Conservation (phyloP, 345 rosid species). For the Hypericum perforatum region DNA sequence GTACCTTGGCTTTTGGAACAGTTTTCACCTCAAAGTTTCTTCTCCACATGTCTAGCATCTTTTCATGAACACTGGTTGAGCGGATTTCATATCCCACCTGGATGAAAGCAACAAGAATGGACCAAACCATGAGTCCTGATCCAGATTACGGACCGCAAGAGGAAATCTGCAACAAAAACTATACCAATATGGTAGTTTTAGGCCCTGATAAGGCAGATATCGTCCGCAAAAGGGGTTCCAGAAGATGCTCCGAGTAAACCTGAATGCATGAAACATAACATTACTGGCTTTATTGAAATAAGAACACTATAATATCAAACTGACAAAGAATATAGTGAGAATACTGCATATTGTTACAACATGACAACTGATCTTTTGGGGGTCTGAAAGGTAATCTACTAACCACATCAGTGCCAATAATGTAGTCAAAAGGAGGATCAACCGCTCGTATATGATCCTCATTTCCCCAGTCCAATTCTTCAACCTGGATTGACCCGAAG, state of each 20-base stretch:
- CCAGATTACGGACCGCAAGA: neutral
- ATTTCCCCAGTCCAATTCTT: slow-evolving; percentile 86
- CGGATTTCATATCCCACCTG: slow-evolving; percentile 94
- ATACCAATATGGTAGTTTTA: slow-evolving; percentile 73
- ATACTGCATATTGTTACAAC: too few relatives aligned
- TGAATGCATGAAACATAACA: slow-evolving; percentile 14
- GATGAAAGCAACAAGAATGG: slow-evolving; percentile 7
- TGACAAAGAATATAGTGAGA: neutral
- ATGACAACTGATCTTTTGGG: neutral
- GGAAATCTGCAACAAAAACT: neutral
- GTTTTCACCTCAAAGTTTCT: slow-evolving; percentile 65
- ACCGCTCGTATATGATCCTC: slow-evolving; percentile 60
- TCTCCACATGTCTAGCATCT: slow-evolving; percentile 80
- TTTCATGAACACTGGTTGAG: slow-evolving; percentile 70
- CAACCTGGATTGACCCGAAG: slow-evolving; percentile 77
- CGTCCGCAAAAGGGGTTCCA: slow-evolving; percentile 70
- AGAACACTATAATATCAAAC: neutral
- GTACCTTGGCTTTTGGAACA: slow-evolving; percentile 64
- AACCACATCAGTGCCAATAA: slow-evolving; percentile 92
- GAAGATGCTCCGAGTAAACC: slow-evolving; percentile 92
- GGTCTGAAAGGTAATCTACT: slow-evolving; percentile 19
- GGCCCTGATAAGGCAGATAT: slow-evolving; percentile 65
- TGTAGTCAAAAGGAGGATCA: slow-evolving; percentile 77
- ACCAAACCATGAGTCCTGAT: neutral
- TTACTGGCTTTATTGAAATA: slow-evolving; percentile 9